Evolutionary conservation across 441 rosid species (phyloP).

Genomic region (Cnidoscolus chayamansa): DNA sequence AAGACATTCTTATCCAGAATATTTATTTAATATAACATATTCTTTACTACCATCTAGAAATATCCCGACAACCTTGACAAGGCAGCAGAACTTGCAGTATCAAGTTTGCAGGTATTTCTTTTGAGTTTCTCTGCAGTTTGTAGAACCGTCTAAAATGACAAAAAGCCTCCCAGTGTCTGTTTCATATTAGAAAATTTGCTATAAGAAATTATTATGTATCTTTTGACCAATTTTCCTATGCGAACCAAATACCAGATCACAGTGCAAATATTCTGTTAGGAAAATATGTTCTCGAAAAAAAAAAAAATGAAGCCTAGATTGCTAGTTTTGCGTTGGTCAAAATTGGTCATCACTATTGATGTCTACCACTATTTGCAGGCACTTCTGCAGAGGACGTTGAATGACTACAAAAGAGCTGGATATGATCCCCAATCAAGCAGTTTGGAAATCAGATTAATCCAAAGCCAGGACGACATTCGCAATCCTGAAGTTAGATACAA

Average conservation of each 20-base stretch:
- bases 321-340: background rate
- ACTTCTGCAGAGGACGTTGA: slow-evolving; percentile 69
- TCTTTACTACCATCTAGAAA: slow-evolving; percentile 53
- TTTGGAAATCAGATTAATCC: slow-evolving; percentile 89
- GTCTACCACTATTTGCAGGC: slow-evolving; percentile 42
- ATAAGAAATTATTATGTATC: background rate
- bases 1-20: background rate
- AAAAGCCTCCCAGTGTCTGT: background rate
- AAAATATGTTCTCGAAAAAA: too few species aligned
- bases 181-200: background rate
- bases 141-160: background rate
- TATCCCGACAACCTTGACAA: slow-evolving; percentile 69
- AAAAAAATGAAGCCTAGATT: too few species aligned
- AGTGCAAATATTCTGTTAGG: too few species aligned
- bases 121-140: background rate
- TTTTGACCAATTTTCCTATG: background rate
- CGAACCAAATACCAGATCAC: too few species aligned
- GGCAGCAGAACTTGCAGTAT: slow-evolving; percentile 98
- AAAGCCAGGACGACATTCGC: slow-evolving; percentile 88
- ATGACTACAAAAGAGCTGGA: slow-evolving; percentile 60
- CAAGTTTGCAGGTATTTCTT: slow-evolving; percentile 81
- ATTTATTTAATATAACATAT: slow-evolving; percentile 13
- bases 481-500: slow-evolving; percentile 59
- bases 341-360: background rate
- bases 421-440: slow-evolving; percentile 72